Percentiles rank a stretch among this genome's conserved stretches.
phyloP scores from a whole-genome alignment of 257 asterid species.

The Dorcoceras hygrometricum region DNA sequence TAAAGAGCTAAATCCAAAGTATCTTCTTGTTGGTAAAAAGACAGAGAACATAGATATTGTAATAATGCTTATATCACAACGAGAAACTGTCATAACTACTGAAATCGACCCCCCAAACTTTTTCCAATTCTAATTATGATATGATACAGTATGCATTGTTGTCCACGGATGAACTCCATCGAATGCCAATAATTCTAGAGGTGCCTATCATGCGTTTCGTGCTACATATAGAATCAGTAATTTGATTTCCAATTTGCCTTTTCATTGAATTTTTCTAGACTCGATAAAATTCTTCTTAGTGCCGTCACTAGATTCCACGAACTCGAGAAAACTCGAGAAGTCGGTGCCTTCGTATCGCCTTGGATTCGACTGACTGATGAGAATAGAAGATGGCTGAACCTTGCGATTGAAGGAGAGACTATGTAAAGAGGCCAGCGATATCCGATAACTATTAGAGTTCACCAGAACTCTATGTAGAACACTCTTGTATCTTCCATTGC shows the following conservation, averaged over 20 bases:
- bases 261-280: conserved; percentile 47
- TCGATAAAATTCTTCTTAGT: conserved; percentile 58
- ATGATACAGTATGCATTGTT: conserved; percentile 16
- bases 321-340: conserved; percentile 50
- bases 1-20: no score
- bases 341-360: conserved; percentile 65
- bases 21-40: no score
- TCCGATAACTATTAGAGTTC: conserved; percentile 46
- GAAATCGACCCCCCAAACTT: no score
- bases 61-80: no score
- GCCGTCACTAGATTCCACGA: conserved; percentile 51
- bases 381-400: conserved; percentile 52
- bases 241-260: background rate
- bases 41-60: no score
- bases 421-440: conserved; percentile 80
- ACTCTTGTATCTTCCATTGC: conserved; percentile 88
- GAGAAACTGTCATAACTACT: no score
- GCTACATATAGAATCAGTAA: conserved; percentile 41
- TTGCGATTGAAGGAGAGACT: conserved; percentile 55
- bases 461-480: conserved; percentile 73
- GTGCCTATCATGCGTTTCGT: conserved; percentile 13
- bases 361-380: conserved; percentile 48
- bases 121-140: conserved; percentile 1
- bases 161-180: conserved; percentile 30
- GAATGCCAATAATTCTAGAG: conserved; percentile 27